Evolutionary conservation across 129 eudicot genomes (phyloP).

Genomic region (Flaveria trinervia): DNA sequence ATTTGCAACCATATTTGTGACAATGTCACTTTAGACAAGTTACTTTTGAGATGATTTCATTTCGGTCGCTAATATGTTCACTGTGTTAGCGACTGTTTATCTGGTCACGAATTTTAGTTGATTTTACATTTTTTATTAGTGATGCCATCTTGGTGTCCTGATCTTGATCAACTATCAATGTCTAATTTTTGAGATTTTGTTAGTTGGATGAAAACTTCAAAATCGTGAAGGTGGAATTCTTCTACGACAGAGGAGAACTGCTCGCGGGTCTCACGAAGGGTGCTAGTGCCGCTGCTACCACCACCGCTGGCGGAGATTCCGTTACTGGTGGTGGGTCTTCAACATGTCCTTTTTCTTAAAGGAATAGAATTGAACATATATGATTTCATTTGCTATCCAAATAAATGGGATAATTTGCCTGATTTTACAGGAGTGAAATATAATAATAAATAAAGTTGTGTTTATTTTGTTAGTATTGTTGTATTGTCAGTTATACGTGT

Average conservation of each 20-base stretch:
- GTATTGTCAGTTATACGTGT: no score
- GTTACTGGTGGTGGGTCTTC: not conserved
- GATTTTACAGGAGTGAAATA: no score
- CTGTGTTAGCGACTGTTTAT: not conserved
- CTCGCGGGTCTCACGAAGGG: constrained; percentile 51
- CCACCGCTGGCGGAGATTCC: constrained; percentile 5
- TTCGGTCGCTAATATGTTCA: not conserved
- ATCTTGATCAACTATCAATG: not conserved
- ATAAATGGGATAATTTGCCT: no score
- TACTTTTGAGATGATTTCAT: not conserved
- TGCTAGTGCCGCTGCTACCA: not conserved
- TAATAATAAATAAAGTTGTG: no score
- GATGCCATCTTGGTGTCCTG: not conserved
- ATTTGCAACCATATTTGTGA: not conserved
- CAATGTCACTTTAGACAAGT: not conserved
- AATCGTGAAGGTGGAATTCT: constrained; percentile 52
- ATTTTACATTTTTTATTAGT: not conserved
- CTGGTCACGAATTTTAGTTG: not conserved
- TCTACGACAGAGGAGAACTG: constrained; percentile 62
- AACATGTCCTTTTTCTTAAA: constrained; percentile 46
- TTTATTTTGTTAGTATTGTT: no score
- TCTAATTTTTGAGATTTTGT: not conserved
- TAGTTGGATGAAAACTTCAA: constrained; percentile 50
- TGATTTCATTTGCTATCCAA: no score
- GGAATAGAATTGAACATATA: not conserved